Evolutionary conservation across 129 eudicot genomes (phyloP).

Genomic region (Solidago caesia): DNA sequence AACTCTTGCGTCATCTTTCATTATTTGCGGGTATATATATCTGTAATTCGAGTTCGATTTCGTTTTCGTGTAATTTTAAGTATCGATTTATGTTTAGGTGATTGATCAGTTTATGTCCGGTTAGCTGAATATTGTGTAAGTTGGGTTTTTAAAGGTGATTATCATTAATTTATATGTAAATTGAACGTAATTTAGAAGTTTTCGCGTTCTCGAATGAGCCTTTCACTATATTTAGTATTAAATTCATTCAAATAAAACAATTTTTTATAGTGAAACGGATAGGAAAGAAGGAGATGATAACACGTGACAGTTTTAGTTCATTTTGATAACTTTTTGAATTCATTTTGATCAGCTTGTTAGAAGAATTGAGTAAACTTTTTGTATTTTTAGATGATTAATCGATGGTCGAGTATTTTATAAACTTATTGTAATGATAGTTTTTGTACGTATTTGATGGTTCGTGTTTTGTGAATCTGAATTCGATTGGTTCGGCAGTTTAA

Average conservation of each 20-base stretch:
- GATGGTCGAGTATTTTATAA: background rate
- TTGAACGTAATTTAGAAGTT: background rate
- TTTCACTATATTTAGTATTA: too few relatives aligned
- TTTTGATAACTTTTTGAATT: background rate
- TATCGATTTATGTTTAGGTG: background rate
- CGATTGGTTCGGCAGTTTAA: background rate
- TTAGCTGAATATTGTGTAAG: background rate
- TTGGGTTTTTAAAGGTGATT: conserved; percentile 1
- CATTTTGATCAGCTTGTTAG: background rate
- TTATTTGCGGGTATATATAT: conserved; percentile 2
- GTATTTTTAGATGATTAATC: background rate
- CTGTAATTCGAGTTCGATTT: background rate
- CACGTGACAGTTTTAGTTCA: background rate
- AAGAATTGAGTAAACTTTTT: background rate
- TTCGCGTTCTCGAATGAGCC: background rate
- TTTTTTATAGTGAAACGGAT: too few relatives aligned
- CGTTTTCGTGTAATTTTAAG: background rate
- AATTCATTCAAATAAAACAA: too few relatives aligned
- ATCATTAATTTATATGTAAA: background rate
- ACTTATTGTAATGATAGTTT: background rate
- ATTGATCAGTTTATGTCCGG: background rate
- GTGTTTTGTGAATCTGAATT: conserved; percentile 10
- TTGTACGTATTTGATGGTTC: background rate
- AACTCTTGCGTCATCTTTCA: background rate
- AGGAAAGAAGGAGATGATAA: too few relatives aligned